These are phyloP conservation scores for Zymoseptoria brevis DNA, from an alignment of 2,329 filamentous ascomycete genomes.

Conservation along the genomic window DNA sequence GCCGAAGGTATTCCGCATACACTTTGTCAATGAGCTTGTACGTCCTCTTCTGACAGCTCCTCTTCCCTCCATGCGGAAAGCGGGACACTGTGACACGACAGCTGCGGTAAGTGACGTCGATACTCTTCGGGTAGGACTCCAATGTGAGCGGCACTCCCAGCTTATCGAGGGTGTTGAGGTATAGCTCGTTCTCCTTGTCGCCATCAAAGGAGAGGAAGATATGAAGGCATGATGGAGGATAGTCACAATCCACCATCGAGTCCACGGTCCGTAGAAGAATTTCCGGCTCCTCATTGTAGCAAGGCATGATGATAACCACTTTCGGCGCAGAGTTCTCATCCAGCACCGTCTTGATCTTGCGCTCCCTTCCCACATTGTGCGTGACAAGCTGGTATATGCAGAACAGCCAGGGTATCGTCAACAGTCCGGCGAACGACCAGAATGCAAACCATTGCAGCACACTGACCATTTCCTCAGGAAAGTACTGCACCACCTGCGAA, in stretches of 20 bases:
- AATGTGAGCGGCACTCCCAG: conserved; percentile 73
- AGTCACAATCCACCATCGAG: conserved; percentile 89
- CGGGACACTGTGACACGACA: conserved; percentile 84
- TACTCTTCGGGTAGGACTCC: conserved; percentile 75
- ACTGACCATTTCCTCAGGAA: conserved; percentile 59
- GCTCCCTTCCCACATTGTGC: conserved; percentile 71
- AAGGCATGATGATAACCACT: conserved; percentile 93
- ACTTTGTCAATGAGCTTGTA: conserved; percentile 91
- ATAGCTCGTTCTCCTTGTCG: conserved; percentile 79
- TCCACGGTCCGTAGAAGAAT: conserved; percentile 79
- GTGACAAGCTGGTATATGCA: conserved; percentile 89
- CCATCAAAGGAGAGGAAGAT: conserved; percentile 95
- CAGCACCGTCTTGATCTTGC: conserved; percentile 73
- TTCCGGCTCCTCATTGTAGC: conserved; percentile 84
- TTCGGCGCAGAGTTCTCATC: conserved; percentile 85
- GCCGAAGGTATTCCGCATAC: conserved; percentile 76
- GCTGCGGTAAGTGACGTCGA: conserved; percentile 76
- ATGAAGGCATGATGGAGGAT: conserved; percentile 84
- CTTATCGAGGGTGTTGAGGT: conserved; percentile 74
- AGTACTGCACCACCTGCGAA: conserved; percentile 59
- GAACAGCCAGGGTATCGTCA: conserved; percentile 86
- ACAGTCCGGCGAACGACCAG: conserved; percentile 77
- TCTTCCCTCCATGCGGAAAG: conserved; percentile 88
- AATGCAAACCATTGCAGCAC: conserved; percentile 92
- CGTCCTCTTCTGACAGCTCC: conserved; percentile 81